Evolutionary conservation across 83 land plant species (phyloP).

Genomic region (Picea abies): DNA sequence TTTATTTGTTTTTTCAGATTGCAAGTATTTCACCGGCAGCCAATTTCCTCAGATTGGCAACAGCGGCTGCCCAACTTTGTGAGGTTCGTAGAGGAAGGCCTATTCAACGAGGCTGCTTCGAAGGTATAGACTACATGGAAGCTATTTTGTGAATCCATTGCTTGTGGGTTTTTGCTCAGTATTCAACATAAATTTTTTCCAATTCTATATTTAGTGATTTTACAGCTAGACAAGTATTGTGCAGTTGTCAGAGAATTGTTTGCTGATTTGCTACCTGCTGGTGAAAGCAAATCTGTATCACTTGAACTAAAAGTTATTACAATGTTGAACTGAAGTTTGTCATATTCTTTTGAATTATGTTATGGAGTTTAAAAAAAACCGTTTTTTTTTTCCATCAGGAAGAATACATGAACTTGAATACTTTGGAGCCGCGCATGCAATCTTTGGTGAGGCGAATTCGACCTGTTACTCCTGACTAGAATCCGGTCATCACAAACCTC

Average conservation of each 20-base stretch:
- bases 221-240: background rate
- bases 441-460: constrained; percentile 29
- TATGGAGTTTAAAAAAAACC: background rate
- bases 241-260: background rate
- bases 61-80: constrained; percentile 60
- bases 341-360: background rate
- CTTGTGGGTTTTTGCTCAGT: background rate
- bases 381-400: constrained; percentile 39
- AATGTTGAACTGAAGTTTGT: background rate
- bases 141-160: background rate
- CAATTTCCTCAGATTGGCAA: constrained; percentile 34
- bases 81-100: constrained; percentile 64
- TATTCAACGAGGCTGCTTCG: constrained; percentile 57
- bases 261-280: background rate
- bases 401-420: constrained; percentile 63
- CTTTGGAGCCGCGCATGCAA: constrained; percentile 67
- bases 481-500: constrained; percentile 21
- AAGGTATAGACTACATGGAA: constrained; percentile 39
- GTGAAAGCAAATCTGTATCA: background rate
- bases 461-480: constrained; percentile 28
- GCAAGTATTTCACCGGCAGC: constrained; percentile 30
- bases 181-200: constrained; percentile 10
- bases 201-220: background rate
- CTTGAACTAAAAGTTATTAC: background rate
- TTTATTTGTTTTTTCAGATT: constrained; percentile 22